Conservation (phyloP, 495 filamentous ascomycete genomes). For the Endocarpon pusillum region DNA sequence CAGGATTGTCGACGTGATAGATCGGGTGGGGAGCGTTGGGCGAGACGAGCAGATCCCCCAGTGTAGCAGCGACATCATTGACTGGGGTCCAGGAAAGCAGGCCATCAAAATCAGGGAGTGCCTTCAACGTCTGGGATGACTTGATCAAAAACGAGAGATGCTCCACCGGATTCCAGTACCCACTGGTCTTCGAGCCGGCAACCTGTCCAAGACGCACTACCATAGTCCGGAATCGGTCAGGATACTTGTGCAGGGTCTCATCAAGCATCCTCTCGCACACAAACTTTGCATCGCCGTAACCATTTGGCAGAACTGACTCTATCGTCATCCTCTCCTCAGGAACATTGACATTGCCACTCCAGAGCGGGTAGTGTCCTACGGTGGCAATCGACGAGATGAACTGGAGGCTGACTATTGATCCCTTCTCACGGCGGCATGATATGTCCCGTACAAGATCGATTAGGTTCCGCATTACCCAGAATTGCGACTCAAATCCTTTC, state of each 20-base stretch:
- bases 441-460: conserved; percentile 26
- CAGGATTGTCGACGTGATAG: conserved; percentile 41
- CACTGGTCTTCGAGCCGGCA: conserved; percentile 27
- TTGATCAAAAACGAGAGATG: conserved; percentile 34
- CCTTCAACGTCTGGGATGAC: conserved; percentile 28
- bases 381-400: conserved; percentile 37
- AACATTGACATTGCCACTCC: conserved; percentile 13
- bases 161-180: conserved; percentile 35
- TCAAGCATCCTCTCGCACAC: conserved; percentile 33
- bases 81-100: conserved; percentile 32
- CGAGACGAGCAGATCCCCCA: conserved; percentile 21
- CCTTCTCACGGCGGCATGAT: conserved; percentile 5
- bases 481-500: conserved; percentile 30
- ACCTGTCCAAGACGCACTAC: conserved; percentile 31
- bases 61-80: conserved; percentile 22
- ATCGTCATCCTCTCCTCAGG: conserved; percentile 14
- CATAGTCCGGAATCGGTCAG: conserved; percentile 26
- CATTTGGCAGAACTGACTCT: conserved; percentile 23
- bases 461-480: conserved; percentile 28
- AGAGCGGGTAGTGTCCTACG: conserved; percentile 26
- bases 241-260: conserved; percentile 26
- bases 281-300: conserved; percentile 35
- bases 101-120: conserved; percentile 26
- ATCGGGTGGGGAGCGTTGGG: conserved; percentile 17
- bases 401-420: conserved; percentile 25